Base-by-base conservation (phyloP, 345 rosid species). In the Eutrema japonicum region DNA sequence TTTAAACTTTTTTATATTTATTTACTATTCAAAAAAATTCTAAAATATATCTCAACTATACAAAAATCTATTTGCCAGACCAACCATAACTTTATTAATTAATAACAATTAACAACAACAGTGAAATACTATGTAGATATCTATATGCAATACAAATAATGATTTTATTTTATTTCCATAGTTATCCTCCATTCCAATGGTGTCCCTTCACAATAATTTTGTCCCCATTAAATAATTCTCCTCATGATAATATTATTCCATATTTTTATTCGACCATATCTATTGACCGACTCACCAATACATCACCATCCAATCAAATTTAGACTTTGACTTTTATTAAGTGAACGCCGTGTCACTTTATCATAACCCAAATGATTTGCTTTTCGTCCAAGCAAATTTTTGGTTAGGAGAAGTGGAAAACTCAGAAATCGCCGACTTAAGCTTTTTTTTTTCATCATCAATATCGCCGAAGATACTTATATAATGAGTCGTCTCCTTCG, bases 311-410 rank as follows among this genome's bases (percentile, higher is more conserved):
- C 80, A 77, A 77, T 77, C 12, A 77, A 5, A 35, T 26, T 0
- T 4, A 45, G 56, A 7, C 67, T 1, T 64, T 70, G 62, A 77
- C 56, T 13, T 27, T 38, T 38, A 62, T 0, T 10, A 63, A 4
- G 40, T 77, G 4, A 71, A 11, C 77, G 57, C 0, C 45, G 0
- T 0, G 77, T 71, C 2, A 13, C 0, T 26, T 8, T 71, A 71
- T 8, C 35, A 5, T 10, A 38, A 26, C 72, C 68, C 41, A 26
- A 58, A 4, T 11, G 77, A 77, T 57, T 78, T 67, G 77, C 81
- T 53, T 78, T 78, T 66, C 61, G 70, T 73, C 81, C 81, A 78
- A 78, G 78, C 78, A 78, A 77, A 38, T 61, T 66, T 67, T 67
- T 52, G 69, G 65, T 66, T 6, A 58, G 54, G 32, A 56, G 56